Base-by-base conservation (phyloP, 2,329 filamentous ascomycete genomes). In the Fusarium staphyleae region DNA sequence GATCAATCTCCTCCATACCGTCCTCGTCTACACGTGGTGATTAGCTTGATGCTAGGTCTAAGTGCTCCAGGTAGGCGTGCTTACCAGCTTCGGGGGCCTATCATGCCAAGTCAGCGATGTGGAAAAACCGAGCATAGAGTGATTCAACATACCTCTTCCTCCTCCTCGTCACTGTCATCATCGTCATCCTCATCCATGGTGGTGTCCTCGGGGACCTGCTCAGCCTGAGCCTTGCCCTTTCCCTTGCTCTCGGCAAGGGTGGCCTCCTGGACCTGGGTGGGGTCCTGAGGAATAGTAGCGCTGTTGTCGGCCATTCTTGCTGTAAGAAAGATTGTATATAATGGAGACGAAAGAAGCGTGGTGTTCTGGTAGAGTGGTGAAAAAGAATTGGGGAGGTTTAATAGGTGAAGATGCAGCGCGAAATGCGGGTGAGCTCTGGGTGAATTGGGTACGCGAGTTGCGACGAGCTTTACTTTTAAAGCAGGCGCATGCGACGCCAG, bases 1-100 rank as follows among this genome's bases (percentile, higher is more conserved):
- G 80, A 72, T 96, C 91, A 73, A 99, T 97, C 77, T 93, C 93
- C 72, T 96, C 90, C 81, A 96, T 85, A 75, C 90, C 89, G 69
- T 92, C 91, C 36, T 89, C 88, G 46, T 90, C 89, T 66, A 88
- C 87, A 50, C 56, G 65, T 43, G 15, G 49, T 60, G 52, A 65
- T 74, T 66, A 73, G 69, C 56, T 55, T 36, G 42, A 42, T 60
- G 54, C 48, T 53, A 37, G 36, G 24, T 56, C 37, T 37, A 12
- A 43, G 39, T 50, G 39, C 14, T 48, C 14, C 32, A 26, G 30
- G 28, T 40, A 29, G 43, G 49, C 37, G 56, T 49, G 61, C 60
- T 63, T 68, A 73, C 69, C 66, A 52, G 66, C 51, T 45, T 71
- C 71, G 37, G 54, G 67, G 39, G 62, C 56, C 72, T 72, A 41